Conservation (phyloP, 2,329 filamentous ascomycete genomes). For the Lecanicillium sp. region DNA sequence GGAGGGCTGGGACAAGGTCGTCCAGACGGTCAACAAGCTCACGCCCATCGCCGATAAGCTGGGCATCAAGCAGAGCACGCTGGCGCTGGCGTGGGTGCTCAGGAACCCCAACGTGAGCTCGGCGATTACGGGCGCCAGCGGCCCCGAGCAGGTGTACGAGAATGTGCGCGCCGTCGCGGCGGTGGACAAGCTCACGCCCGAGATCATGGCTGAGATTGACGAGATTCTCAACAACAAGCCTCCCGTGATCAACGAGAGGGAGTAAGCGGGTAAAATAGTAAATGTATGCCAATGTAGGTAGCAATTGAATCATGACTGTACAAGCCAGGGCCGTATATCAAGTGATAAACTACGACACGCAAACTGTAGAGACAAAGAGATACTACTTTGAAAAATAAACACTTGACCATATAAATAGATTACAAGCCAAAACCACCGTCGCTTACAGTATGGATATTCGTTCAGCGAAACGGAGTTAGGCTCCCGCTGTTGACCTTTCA, state of each 20-base stretch:
- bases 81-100: conserved; percentile 58
- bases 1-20: conserved; percentile 47
- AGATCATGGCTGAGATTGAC: conserved; percentile 56
- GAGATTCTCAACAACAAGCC: conserved; percentile 54
- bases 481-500: too few species aligned
- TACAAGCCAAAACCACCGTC: too few species aligned
- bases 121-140: conserved; percentile 56
- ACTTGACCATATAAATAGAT: too few species aligned
- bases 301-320: too few species aligned
- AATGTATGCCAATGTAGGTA: background rate
- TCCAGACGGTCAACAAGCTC: conserved; percentile 55
- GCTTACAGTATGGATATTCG: too few species aligned
- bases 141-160: conserved; percentile 53
- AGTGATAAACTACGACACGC: too few species aligned
- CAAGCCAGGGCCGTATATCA: too few species aligned
- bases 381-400: too few species aligned
- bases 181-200: conserved; percentile 51
- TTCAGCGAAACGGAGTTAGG: too few species aligned
- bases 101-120: conserved; percentile 56
- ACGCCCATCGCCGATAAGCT: conserved; percentile 60
- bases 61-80: conserved; percentile 48
- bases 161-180: conserved; percentile 48
- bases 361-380: too few species aligned
- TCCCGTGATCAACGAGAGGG: conserved; percentile 32
- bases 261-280: conserved; percentile 17